These are phyloP conservation scores for Oryza coarctata DNA, from an alignment of 176 grass and related monocot genomes.

Conservation along the genomic window DNA sequence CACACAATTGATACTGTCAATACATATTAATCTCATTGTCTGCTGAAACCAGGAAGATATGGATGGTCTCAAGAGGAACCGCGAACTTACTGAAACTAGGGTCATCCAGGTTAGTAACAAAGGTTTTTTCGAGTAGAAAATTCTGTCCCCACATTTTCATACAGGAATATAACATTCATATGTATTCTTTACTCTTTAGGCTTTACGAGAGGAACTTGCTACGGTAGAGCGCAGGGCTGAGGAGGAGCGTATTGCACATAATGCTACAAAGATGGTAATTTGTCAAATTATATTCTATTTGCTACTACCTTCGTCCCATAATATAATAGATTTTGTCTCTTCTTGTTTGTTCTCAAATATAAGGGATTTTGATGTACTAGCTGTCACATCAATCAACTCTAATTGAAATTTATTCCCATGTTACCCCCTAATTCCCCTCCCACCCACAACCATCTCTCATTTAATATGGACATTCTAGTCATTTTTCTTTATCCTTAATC, in stretches of 20 bases:
- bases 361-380: too few relatives aligned
- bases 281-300: background rate
- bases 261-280: conserved; percentile 96
- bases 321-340: too few relatives aligned
- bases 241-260: conserved; percentile 94
- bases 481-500: too few relatives aligned
- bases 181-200: conserved; percentile 49
- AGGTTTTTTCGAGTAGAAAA: conserved; percentile 6
- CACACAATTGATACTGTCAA: background rate
- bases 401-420: too few relatives aligned
- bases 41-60: conserved; percentile 91
- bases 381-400: too few relatives aligned
- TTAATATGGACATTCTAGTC: too few relatives aligned
- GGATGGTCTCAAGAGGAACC: conserved; percentile 71
- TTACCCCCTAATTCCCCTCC: too few relatives aligned
- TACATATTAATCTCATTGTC: conserved; percentile 11
- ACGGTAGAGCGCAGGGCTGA: conserved; percentile 82
- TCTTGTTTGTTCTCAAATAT: too few relatives aligned
- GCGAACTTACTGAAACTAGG: conserved; percentile 96
- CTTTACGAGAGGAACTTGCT: conserved; percentile 91
- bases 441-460: too few relatives aligned
- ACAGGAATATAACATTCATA: conserved; percentile 26
- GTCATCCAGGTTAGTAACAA: conserved; percentile 81
- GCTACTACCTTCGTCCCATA: too few relatives aligned
- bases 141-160: conserved; percentile 24